Percentiles rank a stretch among this genome's conserved stretches.
These are phyloP conservation scores for Penicillium silybi DNA, from an alignment of 495 filamentous ascomycete species.

Conservation along the genomic window DNA sequence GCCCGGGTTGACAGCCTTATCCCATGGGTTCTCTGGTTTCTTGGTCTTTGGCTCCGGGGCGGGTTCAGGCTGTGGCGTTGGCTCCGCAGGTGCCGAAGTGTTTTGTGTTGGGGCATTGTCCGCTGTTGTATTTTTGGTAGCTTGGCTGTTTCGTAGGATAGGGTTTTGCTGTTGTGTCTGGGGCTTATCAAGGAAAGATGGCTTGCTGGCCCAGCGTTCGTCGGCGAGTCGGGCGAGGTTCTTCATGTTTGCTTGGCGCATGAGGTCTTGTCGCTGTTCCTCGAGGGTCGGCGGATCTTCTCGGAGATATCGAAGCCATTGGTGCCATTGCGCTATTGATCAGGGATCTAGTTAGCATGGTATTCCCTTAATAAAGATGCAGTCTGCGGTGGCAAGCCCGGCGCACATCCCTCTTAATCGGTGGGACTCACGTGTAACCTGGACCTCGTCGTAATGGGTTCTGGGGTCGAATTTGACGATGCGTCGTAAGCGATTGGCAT, in stretches of 20 bases:
- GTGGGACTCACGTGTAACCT: constrained; percentile 50
- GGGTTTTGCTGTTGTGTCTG: constrained; percentile 44
- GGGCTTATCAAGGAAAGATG: constrained; percentile 58
- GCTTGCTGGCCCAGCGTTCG: constrained; percentile 78
- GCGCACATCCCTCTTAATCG: neutral
- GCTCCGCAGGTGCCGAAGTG: neutral
- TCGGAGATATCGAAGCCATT: constrained; percentile 90
- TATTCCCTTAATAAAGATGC: neutral
- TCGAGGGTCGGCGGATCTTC: constrained; percentile 61
- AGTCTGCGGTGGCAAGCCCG: neutral
- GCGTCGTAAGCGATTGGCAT: constrained; percentile 49
- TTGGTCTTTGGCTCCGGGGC: constrained; percentile 14
- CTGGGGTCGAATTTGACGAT: constrained; percentile 65
- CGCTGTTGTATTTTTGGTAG: neutral
- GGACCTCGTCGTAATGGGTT: constrained; percentile 64
- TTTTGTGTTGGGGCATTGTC: neutral
- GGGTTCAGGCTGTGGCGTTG: constrained; percentile 6
- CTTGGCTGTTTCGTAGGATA: constrained; percentile 24
- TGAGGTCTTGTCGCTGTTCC: constrained; percentile 70
- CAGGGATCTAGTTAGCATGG: neutral
- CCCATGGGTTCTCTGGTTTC: constrained; percentile 59
- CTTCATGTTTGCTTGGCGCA: constrained; percentile 66
- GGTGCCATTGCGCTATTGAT: constrained; percentile 76
- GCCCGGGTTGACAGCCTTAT: constrained; percentile 49
- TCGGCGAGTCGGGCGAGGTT: constrained; percentile 74